A percentile compares a stretch with the other conserved stretches of the same genome.
phyloP scores from a whole-genome alignment of 805 yeast species.

The Hermanozyma aechmeae region DNA sequence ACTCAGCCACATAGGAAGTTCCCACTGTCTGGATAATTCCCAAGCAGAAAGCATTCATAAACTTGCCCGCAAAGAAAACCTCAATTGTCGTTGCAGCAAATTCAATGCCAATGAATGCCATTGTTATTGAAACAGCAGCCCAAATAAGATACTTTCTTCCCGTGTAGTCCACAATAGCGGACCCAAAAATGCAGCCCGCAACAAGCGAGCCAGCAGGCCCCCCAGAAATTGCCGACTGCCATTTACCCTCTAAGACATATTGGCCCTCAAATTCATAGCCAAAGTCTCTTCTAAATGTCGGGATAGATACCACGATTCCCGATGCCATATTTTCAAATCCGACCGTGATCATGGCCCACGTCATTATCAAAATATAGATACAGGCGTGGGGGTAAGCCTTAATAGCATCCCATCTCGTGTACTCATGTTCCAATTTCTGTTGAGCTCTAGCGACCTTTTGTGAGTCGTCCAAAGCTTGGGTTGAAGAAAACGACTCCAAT shows the following conservation, averaged over 20 bases:
- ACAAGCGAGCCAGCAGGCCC: neutral
- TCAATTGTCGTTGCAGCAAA: constrained; percentile 1
- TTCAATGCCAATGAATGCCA: neutral
- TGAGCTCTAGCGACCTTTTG: neutral
- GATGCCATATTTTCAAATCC: too few relatives aligned
- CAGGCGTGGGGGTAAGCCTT: neutral
- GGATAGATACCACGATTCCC: too few relatives aligned
- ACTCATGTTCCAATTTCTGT: constrained; percentile 1
- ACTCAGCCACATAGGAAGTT: neutral
- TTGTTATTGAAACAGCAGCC: neutral
- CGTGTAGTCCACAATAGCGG: neutral
- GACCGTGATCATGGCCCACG: constrained; percentile 1
- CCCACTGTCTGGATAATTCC: neutral
- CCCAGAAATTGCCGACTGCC: too few relatives aligned
- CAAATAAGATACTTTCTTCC: neutral
- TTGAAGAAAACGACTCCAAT: too few relatives aligned
- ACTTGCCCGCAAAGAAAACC: constrained; percentile 1
- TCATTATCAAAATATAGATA: neutral
- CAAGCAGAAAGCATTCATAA: neutral
- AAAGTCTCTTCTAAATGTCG: too few relatives aligned
- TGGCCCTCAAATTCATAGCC: too few relatives aligned
- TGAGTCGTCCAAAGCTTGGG: neutral
- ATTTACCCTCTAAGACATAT: too few relatives aligned
- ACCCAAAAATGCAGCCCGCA: neutral
- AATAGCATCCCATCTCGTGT: neutral